Percentiles rank a stretch among this genome's conserved stretches.
Conservation (phyloP, 2,329 filamentous ascomycete genomes). For the Scedosporium boydii region DNA sequence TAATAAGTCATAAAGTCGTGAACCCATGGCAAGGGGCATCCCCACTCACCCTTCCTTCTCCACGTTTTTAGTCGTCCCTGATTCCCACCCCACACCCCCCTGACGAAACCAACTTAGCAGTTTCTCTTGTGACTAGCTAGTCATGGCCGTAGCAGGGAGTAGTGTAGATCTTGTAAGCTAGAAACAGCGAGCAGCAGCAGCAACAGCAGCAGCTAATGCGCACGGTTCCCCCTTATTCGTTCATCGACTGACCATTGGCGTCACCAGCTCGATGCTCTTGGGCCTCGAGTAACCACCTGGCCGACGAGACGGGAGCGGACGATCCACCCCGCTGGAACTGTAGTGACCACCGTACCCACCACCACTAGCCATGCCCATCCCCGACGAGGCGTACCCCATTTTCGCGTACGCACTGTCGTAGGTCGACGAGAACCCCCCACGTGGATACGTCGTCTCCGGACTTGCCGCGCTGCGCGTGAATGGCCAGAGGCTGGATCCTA, state of each 20-base stretch:
- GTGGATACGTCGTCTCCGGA: slow-evolving; percentile 41
- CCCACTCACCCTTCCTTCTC: neutral
- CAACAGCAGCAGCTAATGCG: too few relatives aligned
- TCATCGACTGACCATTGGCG: slow-evolving; percentile 45
- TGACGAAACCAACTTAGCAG: neutral
- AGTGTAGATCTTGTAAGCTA: too few relatives aligned
- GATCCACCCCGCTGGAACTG: slow-evolving; percentile 29
- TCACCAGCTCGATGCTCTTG: slow-evolving; percentile 55
- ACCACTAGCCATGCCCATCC: slow-evolving; percentile 12
- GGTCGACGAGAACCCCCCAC: slow-evolving; percentile 39
- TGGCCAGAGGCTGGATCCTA: slow-evolving; percentile 39
- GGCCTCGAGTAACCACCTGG: slow-evolving; percentile 46
- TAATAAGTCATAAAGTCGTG: neutral
- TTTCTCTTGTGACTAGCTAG: too few relatives aligned
- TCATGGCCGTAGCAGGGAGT: too few relatives aligned
- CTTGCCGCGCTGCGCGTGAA: slow-evolving; percentile 39
- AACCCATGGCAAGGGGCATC: neutral
- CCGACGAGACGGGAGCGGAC: slow-evolving; percentile 46
- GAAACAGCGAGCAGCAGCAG: neutral
- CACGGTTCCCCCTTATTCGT: neutral
- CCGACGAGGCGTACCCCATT: slow-evolving; percentile 10
- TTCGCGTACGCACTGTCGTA: slow-evolving; percentile 35
- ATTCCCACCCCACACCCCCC: neutral
- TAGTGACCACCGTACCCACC: slow-evolving; percentile 23
- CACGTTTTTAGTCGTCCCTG: neutral